These are phyloP conservation scores for Echinosophora koreensis DNA, from an alignment of 306 rosid genomes.

Conservation along the genomic window DNA sequence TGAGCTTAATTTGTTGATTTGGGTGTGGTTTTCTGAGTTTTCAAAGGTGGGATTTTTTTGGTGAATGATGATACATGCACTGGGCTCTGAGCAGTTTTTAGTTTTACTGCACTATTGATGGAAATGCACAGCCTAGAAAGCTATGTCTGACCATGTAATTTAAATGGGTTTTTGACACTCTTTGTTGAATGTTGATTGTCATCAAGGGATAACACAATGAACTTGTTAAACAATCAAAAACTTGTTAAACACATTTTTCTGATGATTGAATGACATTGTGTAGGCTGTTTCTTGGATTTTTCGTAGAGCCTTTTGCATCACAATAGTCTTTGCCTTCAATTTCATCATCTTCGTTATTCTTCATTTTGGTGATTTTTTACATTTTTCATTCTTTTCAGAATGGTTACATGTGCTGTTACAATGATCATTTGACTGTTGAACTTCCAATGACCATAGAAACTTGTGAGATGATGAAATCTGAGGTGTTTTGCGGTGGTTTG, in stretches of 20 bases:
- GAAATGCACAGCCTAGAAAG: slow-evolving; percentile 38
- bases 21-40: neutral
- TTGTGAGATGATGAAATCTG: neutral
- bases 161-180: neutral
- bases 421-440: neutral
- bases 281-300: neutral
- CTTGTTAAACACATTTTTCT: neutral
- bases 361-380: neutral
- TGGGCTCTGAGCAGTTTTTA: slow-evolving; percentile 43
- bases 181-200: neutral
- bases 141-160: slow-evolving; percentile 1
- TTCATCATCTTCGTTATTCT: neutral
- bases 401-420: neutral
- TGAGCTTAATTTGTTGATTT: neutral
- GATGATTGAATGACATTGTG: neutral
- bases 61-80: slow-evolving; percentile 41
- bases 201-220: neutral
- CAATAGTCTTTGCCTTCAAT: neutral
- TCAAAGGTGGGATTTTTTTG: neutral
- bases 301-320: neutral
- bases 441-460: neutral
- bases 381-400: neutral
- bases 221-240: neutral
- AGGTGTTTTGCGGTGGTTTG: neutral
- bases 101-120: slow-evolving; percentile 28